phyloP scores from a whole-genome alignment of 2,329 filamentous ascomycete species.

The Fusarium sulawesiense region DNA sequence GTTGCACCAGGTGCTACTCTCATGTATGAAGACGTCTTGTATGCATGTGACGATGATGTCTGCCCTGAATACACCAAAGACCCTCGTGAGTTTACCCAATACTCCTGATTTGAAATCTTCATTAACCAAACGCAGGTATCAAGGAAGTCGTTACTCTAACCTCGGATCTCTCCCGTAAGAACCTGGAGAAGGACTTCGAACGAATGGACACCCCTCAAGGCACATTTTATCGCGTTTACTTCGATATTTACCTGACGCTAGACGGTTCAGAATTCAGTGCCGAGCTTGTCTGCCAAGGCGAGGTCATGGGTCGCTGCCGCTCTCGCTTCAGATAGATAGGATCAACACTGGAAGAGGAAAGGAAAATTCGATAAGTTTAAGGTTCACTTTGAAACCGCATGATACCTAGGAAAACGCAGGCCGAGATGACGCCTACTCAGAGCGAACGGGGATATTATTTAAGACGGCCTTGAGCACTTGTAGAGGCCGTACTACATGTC shows the following conservation, averaged over 20 bases:
- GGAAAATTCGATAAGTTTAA: slow-evolving; percentile 42
- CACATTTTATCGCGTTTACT: slow-evolving; percentile 88
- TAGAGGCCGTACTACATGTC: slow-evolving; percentile 28
- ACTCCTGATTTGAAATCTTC: background rate
- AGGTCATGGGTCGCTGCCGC: slow-evolving; percentile 97
- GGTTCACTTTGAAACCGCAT: slow-evolving; percentile 43
- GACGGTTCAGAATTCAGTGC: slow-evolving; percentile 98
- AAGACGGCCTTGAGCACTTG: slow-evolving; percentile 21
- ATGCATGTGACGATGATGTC: slow-evolving; percentile 97
- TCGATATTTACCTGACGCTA: slow-evolving; percentile 88
- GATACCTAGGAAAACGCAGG: slow-evolving; percentile 45
- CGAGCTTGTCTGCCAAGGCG: slow-evolving; percentile 97
- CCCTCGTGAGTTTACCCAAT: slow-evolving; percentile 80
- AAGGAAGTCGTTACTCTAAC: slow-evolving; percentile 99
- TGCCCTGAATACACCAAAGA: slow-evolving; percentile 99
- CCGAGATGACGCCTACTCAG: slow-evolving; percentile 16
- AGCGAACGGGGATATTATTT: slow-evolving; percentile 18
- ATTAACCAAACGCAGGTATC: slow-evolving; percentile 74
- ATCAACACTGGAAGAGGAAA: slow-evolving; percentile 17
- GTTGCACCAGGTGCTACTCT: slow-evolving; percentile 96
- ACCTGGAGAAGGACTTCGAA: slow-evolving; percentile 99
- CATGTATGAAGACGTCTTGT: slow-evolving; percentile 99
- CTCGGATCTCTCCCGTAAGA: slow-evolving; percentile 96
- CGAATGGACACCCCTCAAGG: slow-evolving; percentile 99
- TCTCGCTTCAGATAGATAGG: slow-evolving; percentile 78